Conservation (phyloP, 495 filamentous ascomycete genomes). For the Penicillium verhagenii region DNA sequence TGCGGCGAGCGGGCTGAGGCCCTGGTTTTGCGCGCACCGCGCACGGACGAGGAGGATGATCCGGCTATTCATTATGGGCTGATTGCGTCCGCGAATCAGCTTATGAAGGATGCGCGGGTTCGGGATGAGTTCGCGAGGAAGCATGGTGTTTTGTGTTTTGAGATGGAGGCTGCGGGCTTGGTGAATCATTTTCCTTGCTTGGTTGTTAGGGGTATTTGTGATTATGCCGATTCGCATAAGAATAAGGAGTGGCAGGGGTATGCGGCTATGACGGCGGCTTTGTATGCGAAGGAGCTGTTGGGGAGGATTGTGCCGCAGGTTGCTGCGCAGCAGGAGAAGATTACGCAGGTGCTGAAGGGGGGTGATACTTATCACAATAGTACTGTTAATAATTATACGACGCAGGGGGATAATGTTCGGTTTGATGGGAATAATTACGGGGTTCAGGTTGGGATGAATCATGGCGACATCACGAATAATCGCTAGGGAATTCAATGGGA, state of each 20-base stretch:
- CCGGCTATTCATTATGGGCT: neutral
- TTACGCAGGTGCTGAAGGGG: neutral
- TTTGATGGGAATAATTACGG: neutral
- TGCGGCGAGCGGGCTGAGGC: too few relatives aligned
- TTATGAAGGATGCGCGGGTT: neutral
- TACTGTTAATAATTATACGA: neutral
- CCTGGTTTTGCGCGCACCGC: neutral
- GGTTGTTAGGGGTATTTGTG: neutral
- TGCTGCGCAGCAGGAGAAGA: neutral
- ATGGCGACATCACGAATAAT: too few relatives aligned
- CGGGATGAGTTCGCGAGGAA: neutral
- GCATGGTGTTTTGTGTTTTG: neutral
- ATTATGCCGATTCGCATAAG: slow-evolving; percentile 2
- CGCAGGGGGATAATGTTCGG: neutral
- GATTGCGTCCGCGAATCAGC: neutral
- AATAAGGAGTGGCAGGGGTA: neutral
- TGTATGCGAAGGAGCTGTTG: neutral
- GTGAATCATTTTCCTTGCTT: neutral
- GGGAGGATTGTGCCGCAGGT: neutral
- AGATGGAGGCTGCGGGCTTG: neutral
- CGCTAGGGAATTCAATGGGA: too few relatives aligned
- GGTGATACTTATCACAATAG: neutral
- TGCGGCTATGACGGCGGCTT: neutral
- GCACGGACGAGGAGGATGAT: neutral
- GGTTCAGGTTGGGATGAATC: neutral